phyloP scores from a whole-genome alignment of 169 alveolate species.

The Eimeria maxima region DNA sequence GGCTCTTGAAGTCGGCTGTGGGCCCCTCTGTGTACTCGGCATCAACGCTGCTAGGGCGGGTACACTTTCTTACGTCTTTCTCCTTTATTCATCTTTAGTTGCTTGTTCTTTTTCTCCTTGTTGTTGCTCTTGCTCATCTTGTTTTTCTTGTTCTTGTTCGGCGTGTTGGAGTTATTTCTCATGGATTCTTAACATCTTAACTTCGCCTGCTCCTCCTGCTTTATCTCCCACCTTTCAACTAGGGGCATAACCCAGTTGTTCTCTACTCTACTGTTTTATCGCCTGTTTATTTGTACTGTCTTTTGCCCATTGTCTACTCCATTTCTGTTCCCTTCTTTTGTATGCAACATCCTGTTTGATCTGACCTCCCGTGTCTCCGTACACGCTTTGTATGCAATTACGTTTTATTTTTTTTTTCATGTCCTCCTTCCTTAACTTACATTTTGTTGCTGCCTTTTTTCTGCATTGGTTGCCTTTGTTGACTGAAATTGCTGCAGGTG shows the following conservation, averaged over 20 bases:
- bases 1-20: conserved; percentile 75
- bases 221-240: no score
- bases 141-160: no score
- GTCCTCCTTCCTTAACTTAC: neutral
- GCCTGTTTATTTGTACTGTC: neutral
- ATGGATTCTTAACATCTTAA: no score
- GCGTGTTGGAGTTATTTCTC: no score
- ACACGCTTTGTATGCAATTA: no score
- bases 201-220: no score
- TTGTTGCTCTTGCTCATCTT: neutral
- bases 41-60: conserved; percentile 81
- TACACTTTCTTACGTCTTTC: neutral
- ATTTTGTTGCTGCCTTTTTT: neutral
- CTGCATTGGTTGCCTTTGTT: neutral
- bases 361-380: no score
- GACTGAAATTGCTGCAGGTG: conserved; percentile 11
- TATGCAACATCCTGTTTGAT: no score
- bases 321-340: no score
- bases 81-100: neutral
- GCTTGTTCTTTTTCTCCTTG: neutral
- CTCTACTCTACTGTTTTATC: neutral
- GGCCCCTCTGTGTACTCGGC: conserved; percentile 68
- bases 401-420: neutral
- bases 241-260: neutral
- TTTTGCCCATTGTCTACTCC: neutral